Evolutionary conservation across 768 basidiomycete species (phyloP).

Genomic region (Amanita molliuscula): DNA sequence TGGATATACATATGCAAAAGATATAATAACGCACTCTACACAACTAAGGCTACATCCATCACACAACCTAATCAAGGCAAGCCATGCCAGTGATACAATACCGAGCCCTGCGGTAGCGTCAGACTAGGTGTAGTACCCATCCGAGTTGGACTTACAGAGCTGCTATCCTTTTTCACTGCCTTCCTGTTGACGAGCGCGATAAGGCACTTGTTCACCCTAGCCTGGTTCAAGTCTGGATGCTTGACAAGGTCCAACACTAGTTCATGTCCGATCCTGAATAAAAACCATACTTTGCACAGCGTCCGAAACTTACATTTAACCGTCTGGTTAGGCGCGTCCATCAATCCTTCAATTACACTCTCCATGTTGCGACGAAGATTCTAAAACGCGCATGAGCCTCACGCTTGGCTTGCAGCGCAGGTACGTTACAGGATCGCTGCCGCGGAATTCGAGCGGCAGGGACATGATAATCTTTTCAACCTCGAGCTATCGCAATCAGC

Average conservation of each 20-base stretch:
- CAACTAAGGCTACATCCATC: background rate
- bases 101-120: constrained; percentile 38
- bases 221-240: constrained; percentile 79
- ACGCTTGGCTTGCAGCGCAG: background rate
- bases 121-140: background rate
- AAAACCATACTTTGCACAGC: background rate
- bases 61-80: constrained; percentile 19
- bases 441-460: constrained; percentile 85
- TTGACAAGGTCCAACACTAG: constrained; percentile 70
- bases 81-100: constrained; percentile 66
- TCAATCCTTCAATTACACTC: constrained; percentile 63
- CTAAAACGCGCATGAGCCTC: constrained; percentile 22
- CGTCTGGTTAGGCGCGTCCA: constrained; percentile 51
- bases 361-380: constrained; percentile 72
- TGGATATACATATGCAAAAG: background rate
- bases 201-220: constrained; percentile 87
- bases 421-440: constrained; percentile 68
- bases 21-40: background rate
- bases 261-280: background rate
- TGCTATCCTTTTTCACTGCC: constrained; percentile 67
- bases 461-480: constrained; percentile 65
- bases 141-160: constrained; percentile 30
- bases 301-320: constrained; percentile 46
- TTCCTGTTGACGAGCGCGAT: constrained; percentile 87
- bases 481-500: constrained; percentile 29